These are phyloP conservation scores for Psidium guajava DNA, from an alignment of 345 rosid genomes.

Conservation along the genomic window DNA sequence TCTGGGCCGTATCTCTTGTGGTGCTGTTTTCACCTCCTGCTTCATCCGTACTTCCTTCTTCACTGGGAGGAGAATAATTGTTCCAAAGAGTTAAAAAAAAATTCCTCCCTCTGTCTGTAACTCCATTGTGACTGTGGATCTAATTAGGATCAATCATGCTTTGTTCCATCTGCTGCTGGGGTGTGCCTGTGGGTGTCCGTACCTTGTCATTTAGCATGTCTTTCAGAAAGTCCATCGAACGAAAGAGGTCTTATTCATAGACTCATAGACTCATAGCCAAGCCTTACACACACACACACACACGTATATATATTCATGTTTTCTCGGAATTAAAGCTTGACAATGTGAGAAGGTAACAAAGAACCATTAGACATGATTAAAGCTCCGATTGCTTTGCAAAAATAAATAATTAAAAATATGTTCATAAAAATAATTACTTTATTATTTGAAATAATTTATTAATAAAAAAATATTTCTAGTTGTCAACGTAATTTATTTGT, in stretches of 20 bases:
- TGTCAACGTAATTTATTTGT: not conserved
- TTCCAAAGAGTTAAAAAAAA: not conserved
- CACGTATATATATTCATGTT: not conserved
- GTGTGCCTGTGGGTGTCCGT: not conserved
- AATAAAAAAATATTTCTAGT: fast-evolving
- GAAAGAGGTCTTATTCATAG: not conserved
- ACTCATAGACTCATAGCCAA: not conserved
- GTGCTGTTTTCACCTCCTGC: not conserved
- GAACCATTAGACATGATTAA: not conserved
- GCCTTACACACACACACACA: no score
- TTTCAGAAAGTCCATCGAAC: not conserved
- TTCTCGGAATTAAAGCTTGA: not conserved
- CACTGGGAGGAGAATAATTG: not conserved
- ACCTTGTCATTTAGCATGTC: not conserved
- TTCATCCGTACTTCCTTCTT: not conserved
- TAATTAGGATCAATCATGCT: not conserved
- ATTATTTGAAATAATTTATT: not conserved
- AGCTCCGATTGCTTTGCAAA: fast-evolving
- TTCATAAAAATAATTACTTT: fast-evolving
- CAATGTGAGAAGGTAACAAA: not conserved
- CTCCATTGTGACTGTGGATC: not conserved
- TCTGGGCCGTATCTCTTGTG: not conserved
- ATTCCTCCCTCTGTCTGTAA: not conserved
- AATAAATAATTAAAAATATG: not conserved
- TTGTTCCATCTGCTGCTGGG: not conserved